Conservation (phyloP, 2,329 filamentous ascomycete genomes). For the Paracorniculantispora psalliotae region DNA sequence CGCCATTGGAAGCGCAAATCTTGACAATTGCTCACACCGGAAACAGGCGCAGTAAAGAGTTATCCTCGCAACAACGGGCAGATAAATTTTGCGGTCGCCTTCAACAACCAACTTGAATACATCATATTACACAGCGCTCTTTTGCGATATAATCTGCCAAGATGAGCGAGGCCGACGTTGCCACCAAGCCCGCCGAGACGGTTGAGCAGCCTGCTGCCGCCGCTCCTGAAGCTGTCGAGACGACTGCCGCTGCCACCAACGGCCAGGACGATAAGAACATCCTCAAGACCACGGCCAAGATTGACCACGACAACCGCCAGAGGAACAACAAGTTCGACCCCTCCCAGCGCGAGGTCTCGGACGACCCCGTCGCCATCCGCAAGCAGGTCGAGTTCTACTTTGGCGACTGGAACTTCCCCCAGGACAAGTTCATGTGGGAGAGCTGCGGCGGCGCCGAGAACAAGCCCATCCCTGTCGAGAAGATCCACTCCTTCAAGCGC, state of each 20-base stretch:
- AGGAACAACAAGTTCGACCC: slow-evolving; percentile 70
- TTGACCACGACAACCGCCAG: slow-evolving; percentile 33
- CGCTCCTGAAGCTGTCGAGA: slow-evolving; percentile 20
- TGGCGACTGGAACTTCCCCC: slow-evolving; percentile 81
- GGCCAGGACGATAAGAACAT: slow-evolving; percentile 27
- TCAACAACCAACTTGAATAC: neutral
- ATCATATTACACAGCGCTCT: neutral
- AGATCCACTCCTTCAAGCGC: slow-evolving; percentile 83
- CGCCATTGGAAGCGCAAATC: slow-evolving; percentile 9
- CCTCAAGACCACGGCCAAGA: slow-evolving; percentile 41
- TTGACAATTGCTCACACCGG: slow-evolving; percentile 10
- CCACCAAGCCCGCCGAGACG: slow-evolving; percentile 37
- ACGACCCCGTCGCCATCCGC: slow-evolving; percentile 76
- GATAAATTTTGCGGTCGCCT: neutral
- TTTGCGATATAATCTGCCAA: neutral
- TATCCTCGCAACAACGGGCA: neutral
- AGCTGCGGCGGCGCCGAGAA: slow-evolving; percentile 74
- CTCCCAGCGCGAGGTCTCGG: slow-evolving; percentile 60
- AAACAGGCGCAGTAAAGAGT: neutral
- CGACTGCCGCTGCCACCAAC: slow-evolving; percentile 7
- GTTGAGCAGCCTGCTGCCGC: slow-evolving; percentile 42
- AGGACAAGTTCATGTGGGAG: slow-evolving; percentile 81
- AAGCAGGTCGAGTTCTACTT: slow-evolving; percentile 97
- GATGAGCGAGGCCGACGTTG: slow-evolving; percentile 14
- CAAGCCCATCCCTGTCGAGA: slow-evolving; percentile 71